phyloP scores from a whole-genome alignment of 495 filamentous ascomycete species.

The Xanthoparmelia taractica region DNA sequence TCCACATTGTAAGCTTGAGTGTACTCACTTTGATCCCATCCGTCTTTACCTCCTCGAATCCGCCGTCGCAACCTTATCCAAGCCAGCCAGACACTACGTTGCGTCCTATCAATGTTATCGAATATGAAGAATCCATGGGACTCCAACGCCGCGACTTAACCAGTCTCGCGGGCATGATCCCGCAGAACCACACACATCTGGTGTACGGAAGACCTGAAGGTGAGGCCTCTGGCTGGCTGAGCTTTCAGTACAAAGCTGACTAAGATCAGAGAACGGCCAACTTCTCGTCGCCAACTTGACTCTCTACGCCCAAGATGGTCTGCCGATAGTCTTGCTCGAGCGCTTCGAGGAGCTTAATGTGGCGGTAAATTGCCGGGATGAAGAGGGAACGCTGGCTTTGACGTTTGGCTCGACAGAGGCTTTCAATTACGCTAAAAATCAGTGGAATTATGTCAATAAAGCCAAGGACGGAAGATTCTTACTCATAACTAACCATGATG shows the following conservation, averaged over 20 bases:
- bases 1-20: neutral
- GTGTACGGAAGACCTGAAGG: neutral
- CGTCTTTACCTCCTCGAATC: neutral
- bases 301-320: conserved; percentile 27
- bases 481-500: conserved; percentile 32
- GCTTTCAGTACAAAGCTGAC: neutral
- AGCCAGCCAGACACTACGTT: neutral
- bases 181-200: neutral
- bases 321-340: conserved; percentile 32
- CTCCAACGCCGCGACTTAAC: neutral
- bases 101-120: neutral
- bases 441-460: conserved; percentile 30
- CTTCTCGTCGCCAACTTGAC: conserved; percentile 32
- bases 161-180: neutral
- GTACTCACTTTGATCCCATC: neutral
- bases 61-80: neutral
- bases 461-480: conserved; percentile 25
- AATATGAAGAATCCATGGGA: neutral
- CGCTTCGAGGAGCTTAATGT: conserved; percentile 30
- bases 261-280: conserved; percentile 16
- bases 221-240: neutral
- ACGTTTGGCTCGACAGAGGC: conserved; percentile 28
- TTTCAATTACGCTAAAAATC: conserved; percentile 25
- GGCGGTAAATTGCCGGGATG: conserved; percentile 28
- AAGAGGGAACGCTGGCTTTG: conserved; percentile 27